Evolutionary conservation across 169 alveolate species (phyloP), one percentile per base, ranked within the genome.

Genomic region (Babesia gibsoni): DNA sequence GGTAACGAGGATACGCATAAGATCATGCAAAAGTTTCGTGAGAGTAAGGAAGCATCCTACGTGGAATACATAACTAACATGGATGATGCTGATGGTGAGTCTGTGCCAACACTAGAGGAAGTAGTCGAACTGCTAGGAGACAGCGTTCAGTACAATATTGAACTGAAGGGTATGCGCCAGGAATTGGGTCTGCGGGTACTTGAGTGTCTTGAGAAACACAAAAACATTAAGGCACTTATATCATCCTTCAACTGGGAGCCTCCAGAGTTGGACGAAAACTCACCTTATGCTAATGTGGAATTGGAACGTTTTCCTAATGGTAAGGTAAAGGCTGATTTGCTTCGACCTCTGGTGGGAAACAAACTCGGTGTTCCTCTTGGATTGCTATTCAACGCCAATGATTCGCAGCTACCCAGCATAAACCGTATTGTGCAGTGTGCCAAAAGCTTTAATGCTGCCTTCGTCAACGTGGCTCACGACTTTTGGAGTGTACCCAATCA

Each of bases 161-260:
- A 78, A 45, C 82, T 78, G 18, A 78, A 78, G 69, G 87, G 87
- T 9, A n/a, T 58, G 20, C 22, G 37, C 39, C 46, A 30, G 6
- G 67, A 78, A 36, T 4, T 78, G 39, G 73, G 78, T 14, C 59
- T 16, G 2, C 68, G 57, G 9, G 87, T 78, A 20, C 59, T 78
- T n/a, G 67, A 78, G n/a, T 36, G 56, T n/a, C 18, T 78, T 6
- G 57, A 67, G 36, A 37, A 39, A 16, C 50, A 67, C 53, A 57
- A 41, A 20, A 35, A 65, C 35, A 14, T 75, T 35, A 39, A 75
- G 20, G 80, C 53, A 4, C 25, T 75, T 12, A 75, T 75, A 1
- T 75, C 84, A 30, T 66, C 84, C 12, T 66, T 75, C 56, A 30
- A 35, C 22, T 75, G 84, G 84, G 9, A 65, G 23, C 80, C 84